Base-by-base conservation (phyloP, 257 asterid species). In the Penstemon newberryi region DNA sequence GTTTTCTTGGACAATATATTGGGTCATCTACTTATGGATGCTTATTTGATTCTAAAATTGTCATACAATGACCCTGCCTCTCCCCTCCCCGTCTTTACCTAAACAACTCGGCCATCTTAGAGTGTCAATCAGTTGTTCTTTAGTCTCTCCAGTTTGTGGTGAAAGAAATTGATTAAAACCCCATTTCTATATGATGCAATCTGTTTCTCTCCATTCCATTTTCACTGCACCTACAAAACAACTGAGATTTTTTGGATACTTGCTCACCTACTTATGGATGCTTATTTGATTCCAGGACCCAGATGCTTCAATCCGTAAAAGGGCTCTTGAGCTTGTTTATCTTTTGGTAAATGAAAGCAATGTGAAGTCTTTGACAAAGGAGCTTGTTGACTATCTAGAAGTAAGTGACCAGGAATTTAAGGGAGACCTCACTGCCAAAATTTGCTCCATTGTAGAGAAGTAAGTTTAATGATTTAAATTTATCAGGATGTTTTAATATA, bases 301-400 rank as follows among this genome's bases (percentile, higher is more conserved):
- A 73, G 99, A 94, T 89, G 96, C 98, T 79, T 94, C 99, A 12
- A 91, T 94, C 73, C 96, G 98, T 72, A 94, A 94, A 83, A 86
- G 93, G 79, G 98, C 99, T 47, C 84, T 94, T 57, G 99, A 94
- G 77, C 99, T 94, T 79, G 89, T 91, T 58, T 94, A 83, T 85
- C 95, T 89, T 78, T 83, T 94, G 60, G 84, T 84, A 47, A 94
- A 94, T 69, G 96, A 91, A 85, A 87, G 71, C 92, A 94, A 94
- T 70, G 97, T 83, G 73, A 88, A 83, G 81, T 69, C 95, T 77
- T 73, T 94, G 89, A 87, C 96, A 49, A 91, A 87, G 80, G 99
- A 94, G 71, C 89, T 94, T 63, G 79, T 89, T 73, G 99, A 94
- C 58, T 85, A 91, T 77, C 87, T 94, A 49, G 96, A 84, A 87